Conservation (phyloP, 495 filamentous ascomycete species). For the Rhizodiscina lignyota region DNA sequence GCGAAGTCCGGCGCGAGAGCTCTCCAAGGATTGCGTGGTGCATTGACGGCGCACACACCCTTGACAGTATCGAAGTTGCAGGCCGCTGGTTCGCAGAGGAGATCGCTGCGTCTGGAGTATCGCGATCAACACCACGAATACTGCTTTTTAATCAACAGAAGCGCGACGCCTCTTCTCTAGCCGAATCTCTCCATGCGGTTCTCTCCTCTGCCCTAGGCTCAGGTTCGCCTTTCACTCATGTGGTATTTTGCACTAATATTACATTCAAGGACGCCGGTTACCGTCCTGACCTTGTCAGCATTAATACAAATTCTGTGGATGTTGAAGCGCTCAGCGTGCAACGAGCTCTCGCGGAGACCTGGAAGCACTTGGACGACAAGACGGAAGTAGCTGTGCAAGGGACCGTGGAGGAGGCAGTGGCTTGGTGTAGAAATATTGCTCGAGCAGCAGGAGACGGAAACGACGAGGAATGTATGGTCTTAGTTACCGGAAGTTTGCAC, state of each 20-base stretch:
- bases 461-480: slow-evolving; percentile 18
- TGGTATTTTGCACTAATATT: slow-evolving; percentile 78
- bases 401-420: slow-evolving; percentile 79
- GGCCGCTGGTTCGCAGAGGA: slow-evolving; percentile 63
- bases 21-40: slow-evolving; percentile 52
- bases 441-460: neutral
- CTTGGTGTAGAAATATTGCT: slow-evolving; percentile 40
- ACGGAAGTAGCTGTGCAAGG: slow-evolving; percentile 46
- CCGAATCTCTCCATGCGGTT: slow-evolving; percentile 47
- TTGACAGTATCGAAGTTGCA: slow-evolving; percentile 68
- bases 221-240: slow-evolving; percentile 48
- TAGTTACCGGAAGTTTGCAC: slow-evolving; percentile 78
- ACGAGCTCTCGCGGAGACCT: slow-evolving; percentile 52
- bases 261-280: slow-evolving; percentile 59
- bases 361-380: slow-evolving; percentile 45
- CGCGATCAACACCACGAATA: slow-evolving; percentile 29
- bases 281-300: slow-evolving; percentile 58
- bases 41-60: slow-evolving; percentile 83
- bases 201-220: slow-evolving; percentile 36
- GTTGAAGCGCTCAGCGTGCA: slow-evolving; percentile 59
- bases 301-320: slow-evolving; percentile 49
- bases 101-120: slow-evolving; percentile 12
- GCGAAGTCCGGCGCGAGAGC: slow-evolving; percentile 51
- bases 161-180: slow-evolving; percentile 50
- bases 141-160: slow-evolving; percentile 95